Base-by-base conservation (phyloP, 2,329 filamentous ascomycete genomes). In the Exophiala spinifera region DNA sequence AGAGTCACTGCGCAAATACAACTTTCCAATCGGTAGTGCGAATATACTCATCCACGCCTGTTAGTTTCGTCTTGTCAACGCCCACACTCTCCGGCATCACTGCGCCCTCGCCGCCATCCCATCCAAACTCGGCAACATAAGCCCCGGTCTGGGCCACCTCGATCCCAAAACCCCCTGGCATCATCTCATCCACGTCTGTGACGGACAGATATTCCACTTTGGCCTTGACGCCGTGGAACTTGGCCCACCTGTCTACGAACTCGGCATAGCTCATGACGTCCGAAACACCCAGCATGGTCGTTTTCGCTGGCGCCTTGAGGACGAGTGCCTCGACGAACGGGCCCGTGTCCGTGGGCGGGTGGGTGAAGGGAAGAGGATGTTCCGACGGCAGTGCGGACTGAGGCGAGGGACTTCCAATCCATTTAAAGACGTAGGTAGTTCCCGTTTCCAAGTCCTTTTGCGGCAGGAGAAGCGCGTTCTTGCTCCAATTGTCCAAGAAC, bases 101-200 rank as follows among this genome's bases (percentile, higher is more conserved):
- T 37, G 60, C 60, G 5, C 64, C 61, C 53, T 72, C 68, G 1
- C 66, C 58, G 0, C 70, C 70, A 60, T 70, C 66, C 52, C 69
- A 73, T 1, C 71, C 70, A 59, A 66, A 71, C 42, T 70, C 65
- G 14, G 65, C 64, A 51, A 70, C 66, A 17, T 69, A 72, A 45
- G 62, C 53, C 19, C 63, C 67, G 60, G 67, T 70, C 45, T 72
- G 67, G 0, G 62, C 67, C 10, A 68, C 49, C 47, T 71, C 70
- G 52, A 53, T 36, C 45, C 67, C 57, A 33, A 67, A 42, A 13
- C 64, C 56, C 0, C 61, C 63, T n/a, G 62, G 56, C 36, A 68
- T 59, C 3, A 53, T 49, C 4, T 65, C 58, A 28, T 66, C 63
- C 14, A 72, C 49, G 19, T 65, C 43, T 10, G 60, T 19, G 60